Base-by-base conservation (phyloP, 495 filamentous ascomycete genomes). In the Elaphomyces granulatus region DNA sequence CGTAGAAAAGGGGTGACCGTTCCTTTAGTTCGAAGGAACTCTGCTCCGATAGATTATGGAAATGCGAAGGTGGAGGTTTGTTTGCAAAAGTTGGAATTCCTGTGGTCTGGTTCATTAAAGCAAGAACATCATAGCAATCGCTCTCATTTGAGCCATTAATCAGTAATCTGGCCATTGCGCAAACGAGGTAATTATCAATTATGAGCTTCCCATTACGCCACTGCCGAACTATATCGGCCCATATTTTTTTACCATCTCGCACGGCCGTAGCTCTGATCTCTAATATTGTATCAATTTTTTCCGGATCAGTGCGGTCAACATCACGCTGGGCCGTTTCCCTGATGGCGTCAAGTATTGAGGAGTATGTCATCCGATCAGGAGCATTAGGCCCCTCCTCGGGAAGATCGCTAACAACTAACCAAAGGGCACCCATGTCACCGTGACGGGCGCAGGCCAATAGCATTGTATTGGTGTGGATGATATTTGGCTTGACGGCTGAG, bases 401-500 rank as follows among this genome's bases (percentile, higher is more conserved):
- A 1, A 90, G 66, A 9, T 74, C 67, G 3, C 63, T 66, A 9
- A 74, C 74, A 44, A 94, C 68, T 20, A 65, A 68, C 68, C 84
- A 88, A 35, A 95, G 46, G 1, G 72, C 70, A 34, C 93, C 83
- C 55, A 87, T 61, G 49, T 93, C 77, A 1, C 58, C 49, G 6
- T 80, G 73, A 16, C 71, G 64, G 18, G 74, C 70, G 51, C 87
- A 95, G 2, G 86, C 80, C 32, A 79, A 76, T 10, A 98, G 64
- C 41, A 87, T 73, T 4, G 86, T 83, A 55, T 98, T 95, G 34
- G 78, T 75, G 51, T 96, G 90, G 35, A 83, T 78, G 8, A 80
- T 78, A 43, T 71, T 76, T 1, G 77, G 81, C 43, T 74, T 60
- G 36, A 88, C 59, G 1, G 56, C 57, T 0, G 70, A 71, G 30